Base-by-base conservation (phyloP, 2,329 filamentous ascomycete genomes). In the Bipolaris oryzae region DNA sequence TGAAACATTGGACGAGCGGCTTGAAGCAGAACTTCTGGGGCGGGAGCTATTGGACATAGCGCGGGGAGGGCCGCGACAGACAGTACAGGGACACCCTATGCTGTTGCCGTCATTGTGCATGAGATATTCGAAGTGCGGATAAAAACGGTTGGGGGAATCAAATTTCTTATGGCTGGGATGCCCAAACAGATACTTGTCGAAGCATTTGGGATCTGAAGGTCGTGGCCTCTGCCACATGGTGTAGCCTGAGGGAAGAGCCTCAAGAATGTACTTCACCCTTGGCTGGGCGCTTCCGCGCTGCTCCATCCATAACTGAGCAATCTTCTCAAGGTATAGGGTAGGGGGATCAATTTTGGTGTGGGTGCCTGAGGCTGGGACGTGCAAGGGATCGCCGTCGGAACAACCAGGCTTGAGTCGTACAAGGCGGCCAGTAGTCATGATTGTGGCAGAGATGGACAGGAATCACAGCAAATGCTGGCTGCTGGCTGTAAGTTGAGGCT, bases 101-200 rank as follows among this genome's bases (percentile, higher is more conserved):
- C 67, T 71, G 39, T 72, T 70, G 0, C 76, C 77, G 2, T 63
- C 73, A 48, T 80, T 77, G 13, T 80, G 77, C 80, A 87, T 85
- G 21, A 87, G 67, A 67, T 81, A 78, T 48, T 79, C 73, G 67
- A 88, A 87, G 57, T 88, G 86, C 0, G 81, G 80, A 46, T 79
- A 84, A 61, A 86, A 86, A 3, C 80, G 74, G 18, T 78, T 78
- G 0, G 81, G 78, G 0, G 85, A 87, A 43, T 85, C 79, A 53
- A 83, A 87, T 15, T 71, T 74, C 45, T 75, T 74, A 7, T 79
- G 79, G 7, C 73, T 71, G 0, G 83, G 84, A 67, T 88, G 84
- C 0, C 86, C 86, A 53, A 78, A 87, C 0, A 87, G 72, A 53
- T 83, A 86, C 47, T 80, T 79, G 67, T 87, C 85, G 7, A 79